Base-by-base conservation (phyloP, 768 basidiomycete genomes). In the Panus rudis region DNA sequence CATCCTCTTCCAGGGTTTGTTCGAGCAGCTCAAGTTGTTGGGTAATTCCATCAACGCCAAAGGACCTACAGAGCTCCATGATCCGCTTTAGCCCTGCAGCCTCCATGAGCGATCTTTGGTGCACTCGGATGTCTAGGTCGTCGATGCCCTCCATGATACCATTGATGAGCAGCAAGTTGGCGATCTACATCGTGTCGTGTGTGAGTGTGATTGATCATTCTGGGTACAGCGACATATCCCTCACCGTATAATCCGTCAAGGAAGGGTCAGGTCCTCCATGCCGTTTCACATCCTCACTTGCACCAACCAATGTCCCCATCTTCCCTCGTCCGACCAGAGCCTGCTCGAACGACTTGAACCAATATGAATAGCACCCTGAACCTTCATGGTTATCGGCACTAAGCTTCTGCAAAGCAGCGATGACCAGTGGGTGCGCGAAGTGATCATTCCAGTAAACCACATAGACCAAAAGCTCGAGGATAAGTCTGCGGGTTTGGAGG, bases 291-390 rank as follows among this genome's bases (percentile, higher is more conserved):
- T 97, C 92, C 12, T 93, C 89, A 53, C 92, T 94, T 19, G 92
- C 91, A 0, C 96, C 96, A 6, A 99, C 94, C 30, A 88, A 63
- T 58, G 88, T 96, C 1, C 94, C 94, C 90, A 97, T 92, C 60
- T 82, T 85, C 1, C 94, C 94, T 43, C 92, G 70, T 2, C 92
- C 93, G 37, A 79, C 74, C 14, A 97, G 70, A 3, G 78, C 78
- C 21, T 66, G 64, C 51, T 91, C 85, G 50, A 94, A 67, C 0
- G 81, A 83, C 52, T 80, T 83, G 58, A 98, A 88, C 93, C 92
- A 98, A 53, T 79, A 92, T 48, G 81, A 81, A 59, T 90, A 98
- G 17, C 70, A 69, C 12, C 70, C 65, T 39, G 75, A 76, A 37
- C 75, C 76, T 41, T 73, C 65, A 41, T 66, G 58, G 50, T 89